Percentiles rank a stretch among this genome's conserved stretches.
phyloP scores from a whole-genome alignment of 1,284 basidiomycete genomes.

The Cerrena zonata region DNA sequence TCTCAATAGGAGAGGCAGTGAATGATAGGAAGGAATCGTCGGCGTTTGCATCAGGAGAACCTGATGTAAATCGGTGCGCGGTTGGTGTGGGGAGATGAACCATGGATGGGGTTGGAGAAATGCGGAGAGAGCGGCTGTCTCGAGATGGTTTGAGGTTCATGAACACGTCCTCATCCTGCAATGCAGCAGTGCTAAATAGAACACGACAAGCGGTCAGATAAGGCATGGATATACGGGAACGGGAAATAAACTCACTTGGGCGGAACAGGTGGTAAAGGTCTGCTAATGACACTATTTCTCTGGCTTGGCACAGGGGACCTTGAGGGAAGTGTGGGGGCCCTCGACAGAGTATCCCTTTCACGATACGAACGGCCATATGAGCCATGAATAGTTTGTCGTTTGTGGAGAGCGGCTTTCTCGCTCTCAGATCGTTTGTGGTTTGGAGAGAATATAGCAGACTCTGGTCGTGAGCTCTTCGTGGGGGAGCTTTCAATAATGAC shows the following conservation, averaged over 20 bases:
- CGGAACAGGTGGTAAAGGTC: neutral
- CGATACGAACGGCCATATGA: neutral
- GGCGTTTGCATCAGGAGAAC: constrained; percentile 16
- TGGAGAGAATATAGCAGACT: neutral
- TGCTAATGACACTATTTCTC: neutral
- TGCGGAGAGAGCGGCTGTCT: neutral
- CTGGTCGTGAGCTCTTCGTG: neutral
- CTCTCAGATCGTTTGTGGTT: neutral
- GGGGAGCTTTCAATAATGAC: neutral
- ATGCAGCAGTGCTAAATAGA: neutral
- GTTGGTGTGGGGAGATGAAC: constrained; percentile 1
- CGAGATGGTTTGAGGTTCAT: neutral
- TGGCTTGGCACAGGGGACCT: neutral
- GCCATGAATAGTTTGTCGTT: neutral
- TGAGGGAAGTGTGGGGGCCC: neutral
- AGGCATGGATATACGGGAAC: too few relatives aligned
- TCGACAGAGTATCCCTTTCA: neutral
- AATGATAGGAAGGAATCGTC: constrained; percentile 41
- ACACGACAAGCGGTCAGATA: too few relatives aligned
- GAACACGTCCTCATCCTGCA: neutral
- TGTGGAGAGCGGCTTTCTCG: neutral
- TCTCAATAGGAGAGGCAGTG: constrained; percentile 31
- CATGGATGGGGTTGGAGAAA: constrained; percentile 1
- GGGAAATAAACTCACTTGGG: neutral
- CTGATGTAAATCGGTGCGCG: neutral